These are phyloP conservation scores for Peronospora farinosa DNA, from an alignment of 352 stramenopile species.

Conservation along the genomic window DNA sequence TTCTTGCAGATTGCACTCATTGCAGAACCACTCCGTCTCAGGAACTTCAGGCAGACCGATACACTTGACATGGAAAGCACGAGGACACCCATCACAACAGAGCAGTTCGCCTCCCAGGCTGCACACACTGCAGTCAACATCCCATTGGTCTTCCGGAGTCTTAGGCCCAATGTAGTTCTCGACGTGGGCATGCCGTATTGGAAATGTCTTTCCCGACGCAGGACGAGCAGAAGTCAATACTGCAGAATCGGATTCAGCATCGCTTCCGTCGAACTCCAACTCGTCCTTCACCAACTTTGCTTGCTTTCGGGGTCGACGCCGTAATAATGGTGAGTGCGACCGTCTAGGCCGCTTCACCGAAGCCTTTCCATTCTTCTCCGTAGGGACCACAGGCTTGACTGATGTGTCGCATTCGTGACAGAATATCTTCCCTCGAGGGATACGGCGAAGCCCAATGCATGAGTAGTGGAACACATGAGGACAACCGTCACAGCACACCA, in stretches of 20 bases:
- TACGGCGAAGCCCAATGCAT: constrained; percentile 72
- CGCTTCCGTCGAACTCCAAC: constrained; percentile 23
- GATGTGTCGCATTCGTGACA: constrained; percentile 70
- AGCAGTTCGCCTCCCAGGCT: constrained; percentile 75
- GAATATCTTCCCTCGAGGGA: constrained; percentile 82
- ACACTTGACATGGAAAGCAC: constrained; percentile 88
- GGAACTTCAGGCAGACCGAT: constrained; percentile 59
- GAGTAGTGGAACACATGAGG: constrained; percentile 87
- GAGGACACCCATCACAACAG: constrained; percentile 88
- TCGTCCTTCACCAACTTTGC: constrained; percentile 20
- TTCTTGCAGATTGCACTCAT: constrained; percentile 78
- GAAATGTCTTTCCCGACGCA: constrained; percentile 18
- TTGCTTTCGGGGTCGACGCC: constrained; percentile 18
- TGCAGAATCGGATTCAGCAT: constrained; percentile 19
- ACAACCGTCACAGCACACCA: constrained; percentile 89
- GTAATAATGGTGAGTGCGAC: constrained; percentile 20
- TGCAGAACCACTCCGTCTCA: constrained; percentile 84
- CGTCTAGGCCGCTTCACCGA: constrained; percentile 20
- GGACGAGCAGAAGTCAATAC: constrained; percentile 15
- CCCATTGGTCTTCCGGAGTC: constrained; percentile 69
- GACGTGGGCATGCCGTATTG: constrained; percentile 18
- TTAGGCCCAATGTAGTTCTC: constrained; percentile 29
- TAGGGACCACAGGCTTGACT: constrained; percentile 58
- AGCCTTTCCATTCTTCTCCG: constrained; percentile 19
- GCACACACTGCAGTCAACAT: constrained; percentile 87